Conservation (phyloP, 148 eudicot genomes). For the Gaultheria prostrata region DNA sequence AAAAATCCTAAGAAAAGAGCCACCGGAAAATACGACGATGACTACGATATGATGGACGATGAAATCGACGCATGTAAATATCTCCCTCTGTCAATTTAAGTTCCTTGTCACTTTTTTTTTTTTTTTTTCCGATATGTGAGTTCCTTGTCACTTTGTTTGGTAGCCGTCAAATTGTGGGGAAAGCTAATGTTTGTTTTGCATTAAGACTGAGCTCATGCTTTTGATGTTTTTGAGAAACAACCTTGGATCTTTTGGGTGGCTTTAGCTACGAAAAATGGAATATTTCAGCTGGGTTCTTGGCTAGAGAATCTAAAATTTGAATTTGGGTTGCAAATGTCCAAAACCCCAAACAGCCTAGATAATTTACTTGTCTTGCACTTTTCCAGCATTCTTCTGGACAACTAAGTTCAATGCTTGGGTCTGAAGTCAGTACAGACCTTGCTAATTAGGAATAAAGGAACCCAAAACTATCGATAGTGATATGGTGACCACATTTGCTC, state of each 20-base stretch:
- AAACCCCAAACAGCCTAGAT: neutral
- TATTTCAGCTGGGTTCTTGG: neutral
- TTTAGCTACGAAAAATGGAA: neutral
- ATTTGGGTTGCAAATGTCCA: neutral
- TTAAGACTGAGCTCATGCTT: neutral
- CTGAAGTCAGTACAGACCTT: neutral
- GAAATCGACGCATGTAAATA: slow-evolving; percentile 81
- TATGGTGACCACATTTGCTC: neutral
- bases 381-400: neutral
- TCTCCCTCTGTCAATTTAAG: neutral
- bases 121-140: neutral
- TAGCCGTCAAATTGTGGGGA: neutral
- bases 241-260: neutral
- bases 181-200: neutral
- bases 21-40: slow-evolving; percentile 12
- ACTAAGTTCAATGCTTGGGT: neutral
- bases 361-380: neutral
- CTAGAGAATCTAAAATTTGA: neutral
- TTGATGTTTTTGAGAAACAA: neutral
- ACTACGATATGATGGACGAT: slow-evolving; percentile 64
- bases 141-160: neutral
- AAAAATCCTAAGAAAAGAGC: slow-evolving; percentile 41
- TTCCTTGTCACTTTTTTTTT: neutral
- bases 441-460: neutral
- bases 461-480: neutral